phyloP scores from a whole-genome alignment of 2,329 filamentous ascomycete genomes.

The Colletotrichum trifolii region DNA sequence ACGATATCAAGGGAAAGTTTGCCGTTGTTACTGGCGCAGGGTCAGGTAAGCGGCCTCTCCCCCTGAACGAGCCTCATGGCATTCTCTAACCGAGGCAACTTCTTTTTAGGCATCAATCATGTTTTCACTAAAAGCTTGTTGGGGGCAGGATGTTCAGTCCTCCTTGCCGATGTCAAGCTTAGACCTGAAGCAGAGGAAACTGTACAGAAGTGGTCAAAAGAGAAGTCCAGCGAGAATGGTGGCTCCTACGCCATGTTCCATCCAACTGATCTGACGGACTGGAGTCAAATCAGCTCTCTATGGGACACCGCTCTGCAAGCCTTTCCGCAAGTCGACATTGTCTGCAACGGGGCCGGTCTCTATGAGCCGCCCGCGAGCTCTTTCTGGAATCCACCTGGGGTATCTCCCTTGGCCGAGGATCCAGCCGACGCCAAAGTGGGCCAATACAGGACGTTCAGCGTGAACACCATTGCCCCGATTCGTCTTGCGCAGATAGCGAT shows the following conservation, averaged over 20 bases:
- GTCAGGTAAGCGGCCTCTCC: not conserved
- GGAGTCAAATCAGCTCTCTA: conserved; percentile 40
- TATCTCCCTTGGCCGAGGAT: conserved; percentile 39
- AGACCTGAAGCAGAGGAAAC: conserved; percentile 40
- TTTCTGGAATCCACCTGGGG: conserved; percentile 44
- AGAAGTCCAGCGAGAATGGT: not conserved
- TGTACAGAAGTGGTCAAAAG: conserved; percentile 25
- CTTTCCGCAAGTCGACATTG: conserved; percentile 37
- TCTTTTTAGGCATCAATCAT: conserved; percentile 39
- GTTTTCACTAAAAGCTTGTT: conserved; percentile 39
- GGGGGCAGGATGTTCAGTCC: conserved; percentile 41
- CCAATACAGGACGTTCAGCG: conserved; percentile 40
- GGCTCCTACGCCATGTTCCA: conserved; percentile 37
- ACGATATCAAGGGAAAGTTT: conserved; percentile 1
- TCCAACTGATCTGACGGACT: conserved; percentile 42
- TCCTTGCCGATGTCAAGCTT: conserved; percentile 42
- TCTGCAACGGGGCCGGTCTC: conserved; percentile 38
- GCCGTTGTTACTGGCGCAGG: not conserved
- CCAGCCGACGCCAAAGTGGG: conserved; percentile 37
- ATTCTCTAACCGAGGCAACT: not conserved
- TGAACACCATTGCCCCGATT: conserved; percentile 44
- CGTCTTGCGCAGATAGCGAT: conserved; percentile 43
- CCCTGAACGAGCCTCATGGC: not conserved
- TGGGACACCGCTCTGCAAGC: conserved; percentile 38
- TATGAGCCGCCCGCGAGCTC: conserved; percentile 43